Evolutionary conservation across 495 filamentous ascomycete genomes (phyloP), one percentile per base, ranked within the genome.

Genomic region (Neurospora africana): DNA sequence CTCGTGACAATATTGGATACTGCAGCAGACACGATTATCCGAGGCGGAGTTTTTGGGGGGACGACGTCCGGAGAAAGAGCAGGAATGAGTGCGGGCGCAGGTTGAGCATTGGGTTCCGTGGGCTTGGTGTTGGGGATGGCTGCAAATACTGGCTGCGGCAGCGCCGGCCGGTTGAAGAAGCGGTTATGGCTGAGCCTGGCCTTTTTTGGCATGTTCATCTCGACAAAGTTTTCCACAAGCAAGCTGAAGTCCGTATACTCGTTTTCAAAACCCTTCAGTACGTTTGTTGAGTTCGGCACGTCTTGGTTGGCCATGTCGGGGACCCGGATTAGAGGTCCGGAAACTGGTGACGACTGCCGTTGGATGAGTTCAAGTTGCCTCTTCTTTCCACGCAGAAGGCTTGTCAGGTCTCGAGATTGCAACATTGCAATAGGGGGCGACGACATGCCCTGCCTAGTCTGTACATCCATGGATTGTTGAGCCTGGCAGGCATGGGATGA

Each of bases 1-100:
- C 80, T 81, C 3, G 82, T 78, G 5, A 91, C 79, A 40, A 84
- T 77, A 8, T 78, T 75, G 9, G 87, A 79, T 19, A 89, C 77
- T 11, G 80, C 76, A 7, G 81, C 77, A 5, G 89, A 86, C 17
- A 88, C 76, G 40, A 91, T 81, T 69, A 89, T 83, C 27, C 77
- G 75, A 4, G 76, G 76, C 37, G 79, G 79, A 8, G 74, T 72
- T 3, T 68, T 33, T 3, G 82, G 75, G 11, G 69, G 44, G 1
- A 67, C 68, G 39, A 81, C 21, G 3, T 68, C 13, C 7, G 80
- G 80, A 1, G 74, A 72, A 33, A 74, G 39, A 23, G 78, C 78
- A 10, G 72, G 78, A 13, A 76, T 68, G 7, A 72, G 71, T 41
- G 72, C 75, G 4, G 74, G 73, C 0, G 72, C 72, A 7, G 74